phyloP scores from a whole-genome alignment of 257 asterid species.

The Solanum sitiens region DNA sequence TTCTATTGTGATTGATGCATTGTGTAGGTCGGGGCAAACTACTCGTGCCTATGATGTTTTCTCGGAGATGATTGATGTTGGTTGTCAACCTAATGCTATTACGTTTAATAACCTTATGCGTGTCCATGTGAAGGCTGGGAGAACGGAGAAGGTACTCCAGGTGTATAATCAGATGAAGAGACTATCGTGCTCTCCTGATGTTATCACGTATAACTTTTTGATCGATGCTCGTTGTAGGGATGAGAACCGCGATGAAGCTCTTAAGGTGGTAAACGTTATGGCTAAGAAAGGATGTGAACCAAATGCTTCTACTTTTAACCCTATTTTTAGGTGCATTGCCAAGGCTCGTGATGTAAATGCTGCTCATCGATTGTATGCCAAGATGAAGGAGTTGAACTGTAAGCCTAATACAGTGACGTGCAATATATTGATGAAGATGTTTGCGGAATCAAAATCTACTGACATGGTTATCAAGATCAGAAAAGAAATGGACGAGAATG shows the following conservation, averaged over 20 bases:
- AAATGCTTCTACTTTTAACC: conserved; percentile 55
- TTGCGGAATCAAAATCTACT: conserved; percentile 52
- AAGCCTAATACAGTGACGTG: conserved; percentile 61
- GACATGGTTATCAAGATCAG: conserved; percentile 87
- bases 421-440: conserved; percentile 84
- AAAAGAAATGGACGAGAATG: conserved; percentile 69
- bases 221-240: conserved; percentile 74
- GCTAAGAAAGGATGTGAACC: conserved; percentile 55
- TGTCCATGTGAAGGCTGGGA: conserved; percentile 83
- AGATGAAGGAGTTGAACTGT: conserved; percentile 67
- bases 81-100: conserved; percentile 60
- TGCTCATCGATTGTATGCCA: conserved; percentile 57
- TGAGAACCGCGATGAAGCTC: conserved; percentile 63
- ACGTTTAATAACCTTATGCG: conserved; percentile 83
- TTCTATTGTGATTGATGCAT: conserved; percentile 70
- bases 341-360: conserved; percentile 63
- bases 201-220: conserved; percentile 69
- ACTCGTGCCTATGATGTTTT: conserved; percentile 90
- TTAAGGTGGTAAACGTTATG: conserved; percentile 62
- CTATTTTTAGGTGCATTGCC: conserved; percentile 67
- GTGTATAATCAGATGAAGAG: conserved; percentile 86
- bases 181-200: conserved; percentile 60
- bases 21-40: conserved; percentile 83
- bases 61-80: conserved; percentile 71
- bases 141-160: conserved; percentile 77